A percentile compares a stretch with the other conserved stretches of the same genome.
These are phyloP conservation scores for Geotrichum cucujoidarum DNA, from an alignment of 1,139 yeast species.

Conservation along the genomic window DNA sequence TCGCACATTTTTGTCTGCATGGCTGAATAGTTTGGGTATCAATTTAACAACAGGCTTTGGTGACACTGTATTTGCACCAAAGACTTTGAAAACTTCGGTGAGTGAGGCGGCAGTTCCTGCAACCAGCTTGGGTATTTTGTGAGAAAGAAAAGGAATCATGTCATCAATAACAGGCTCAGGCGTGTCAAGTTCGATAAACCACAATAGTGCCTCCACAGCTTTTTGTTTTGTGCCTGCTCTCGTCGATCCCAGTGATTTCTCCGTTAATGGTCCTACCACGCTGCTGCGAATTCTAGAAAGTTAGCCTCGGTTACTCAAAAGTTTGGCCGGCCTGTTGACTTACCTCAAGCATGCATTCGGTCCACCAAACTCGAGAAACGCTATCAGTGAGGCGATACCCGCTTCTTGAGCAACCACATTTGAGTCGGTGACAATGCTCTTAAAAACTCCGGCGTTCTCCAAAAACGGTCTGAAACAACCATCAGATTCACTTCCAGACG, in stretches of 20 bases:
- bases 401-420: slow-evolving; percentile 92
- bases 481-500: slow-evolving; percentile 52
- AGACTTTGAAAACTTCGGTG: slow-evolving; percentile 51
- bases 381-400: slow-evolving; percentile 55
- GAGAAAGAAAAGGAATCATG: slow-evolving; percentile 55
- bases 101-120: slow-evolving; percentile 61
- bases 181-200: slow-evolving; percentile 59
- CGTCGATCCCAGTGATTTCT: slow-evolving; percentile 72
- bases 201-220: slow-evolving; percentile 56
- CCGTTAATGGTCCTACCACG: slow-evolving; percentile 62
- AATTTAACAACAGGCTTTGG: slow-evolving; percentile 57
- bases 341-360: slow-evolving; percentile 35
- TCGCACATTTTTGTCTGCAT: slow-evolving; percentile 84
- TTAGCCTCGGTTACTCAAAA: too few species aligned
- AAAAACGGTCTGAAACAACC: slow-evolving; percentile 49
- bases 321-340: too few species aligned
- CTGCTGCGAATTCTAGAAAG: slow-evolving; percentile 33
- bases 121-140: slow-evolving; percentile 73
- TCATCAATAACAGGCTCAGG: slow-evolving; percentile 67
- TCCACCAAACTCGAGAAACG: slow-evolving; percentile 61
- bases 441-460: slow-evolving; percentile 48
- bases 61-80: slow-evolving; percentile 63
- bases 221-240: slow-evolving; percentile 71
- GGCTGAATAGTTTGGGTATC: slow-evolving; percentile 69
- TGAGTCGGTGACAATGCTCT: slow-evolving; percentile 61